These are phyloP conservation scores for Mycosarcoma maydis DNA, from an alignment of 1,284 basidiomycete species.

Conservation along the genomic window DNA sequence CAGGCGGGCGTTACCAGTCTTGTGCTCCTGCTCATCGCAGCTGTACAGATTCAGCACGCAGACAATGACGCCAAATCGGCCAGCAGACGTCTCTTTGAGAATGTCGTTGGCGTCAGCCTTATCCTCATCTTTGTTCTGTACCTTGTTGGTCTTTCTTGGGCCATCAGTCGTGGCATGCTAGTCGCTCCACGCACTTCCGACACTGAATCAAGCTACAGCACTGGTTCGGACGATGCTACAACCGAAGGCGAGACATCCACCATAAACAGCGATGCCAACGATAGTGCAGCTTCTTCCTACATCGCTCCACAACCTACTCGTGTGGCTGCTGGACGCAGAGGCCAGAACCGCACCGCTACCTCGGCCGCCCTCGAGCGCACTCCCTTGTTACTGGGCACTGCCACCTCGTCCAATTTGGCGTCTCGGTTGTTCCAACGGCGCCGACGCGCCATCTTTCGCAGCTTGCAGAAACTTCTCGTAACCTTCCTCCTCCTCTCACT, in stretches of 20 bases:
- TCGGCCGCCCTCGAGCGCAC: conserved; percentile 40
- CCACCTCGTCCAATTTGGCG: conserved; percentile 32
- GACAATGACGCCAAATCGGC: conserved; percentile 22
- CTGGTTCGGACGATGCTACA: background rate
- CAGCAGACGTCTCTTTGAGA: conserved; percentile 33
- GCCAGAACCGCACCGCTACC: conserved; percentile 25
- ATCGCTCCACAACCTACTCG: conserved; percentile 19
- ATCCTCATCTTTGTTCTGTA: conserved; percentile 36
- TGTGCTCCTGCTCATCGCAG: conserved; percentile 24
- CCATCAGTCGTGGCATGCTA: conserved; percentile 40
- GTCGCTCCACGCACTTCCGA: conserved; percentile 29
- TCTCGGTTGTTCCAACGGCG: conserved; percentile 21
- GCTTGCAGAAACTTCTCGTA: conserved; percentile 29
- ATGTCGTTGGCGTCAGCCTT: conserved; percentile 39
- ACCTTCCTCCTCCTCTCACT: conserved; percentile 53
- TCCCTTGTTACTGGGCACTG: conserved; percentile 33
- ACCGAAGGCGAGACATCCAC: conserved; percentile 15
- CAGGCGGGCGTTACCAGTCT: conserved; percentile 34
- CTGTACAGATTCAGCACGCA: conserved; percentile 36
- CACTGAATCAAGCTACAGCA: conserved; percentile 17
- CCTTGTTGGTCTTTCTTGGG: conserved; percentile 43
- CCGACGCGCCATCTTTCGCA: conserved; percentile 17
- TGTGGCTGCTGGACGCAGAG: conserved; percentile 22
- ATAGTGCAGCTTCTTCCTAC: conserved; percentile 37
- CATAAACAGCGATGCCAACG: conserved; percentile 26